Base-by-base conservation (phyloP, 352 stramenopile genomes). In the Pythium aristosporum region DNA sequence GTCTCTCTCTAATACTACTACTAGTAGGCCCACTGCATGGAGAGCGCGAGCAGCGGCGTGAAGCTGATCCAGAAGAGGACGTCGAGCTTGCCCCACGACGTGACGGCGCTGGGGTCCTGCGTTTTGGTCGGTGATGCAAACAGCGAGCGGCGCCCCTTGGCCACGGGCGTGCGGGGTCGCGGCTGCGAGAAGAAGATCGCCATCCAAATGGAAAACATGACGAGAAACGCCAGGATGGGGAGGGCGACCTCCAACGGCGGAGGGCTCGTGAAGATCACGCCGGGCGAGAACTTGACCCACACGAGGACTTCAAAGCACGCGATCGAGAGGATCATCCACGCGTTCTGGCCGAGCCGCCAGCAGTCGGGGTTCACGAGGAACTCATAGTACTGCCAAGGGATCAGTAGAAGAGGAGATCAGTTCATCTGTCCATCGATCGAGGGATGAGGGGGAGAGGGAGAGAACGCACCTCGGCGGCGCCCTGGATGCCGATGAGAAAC, bases 41-140 rank as follows among this genome's bases (percentile, higher is more conserved):
- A 75, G 15, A 96, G 75, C 48, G 88, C 73, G 25, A 88, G 50
- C 49, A 96, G 68, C n/a, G 88, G 88, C 23, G 76, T 72, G 67
- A 96, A 96, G 0, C 85, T 93, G 13, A 85, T 56, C 79, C 87
- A 93, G 68, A 96, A 96, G 30, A 94, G 82, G 57, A 94, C 76
- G 66, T 96, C 87, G 0, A 95, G 73, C 65, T 75, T 80, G 13
- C 68, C 69, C 85, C 81, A 90, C 21, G 64, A 64, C 4, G 77
- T 75, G 15, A 86, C 73, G 25, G 71, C 53, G 37, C 57, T 56
- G 30, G 56, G 48, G 39, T 63, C 60, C 44, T 51, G 3, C 34
- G 58, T 65, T 59, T 43, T 32, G 63, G 18, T 18, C 46, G 34
- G 6, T 7, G 34, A 21, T 16, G 41, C 39, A 58, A 61, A 62